Base-by-base conservation (phyloP, 495 filamentous ascomycete species). In the Annulohypoxylon stygium region DNA sequence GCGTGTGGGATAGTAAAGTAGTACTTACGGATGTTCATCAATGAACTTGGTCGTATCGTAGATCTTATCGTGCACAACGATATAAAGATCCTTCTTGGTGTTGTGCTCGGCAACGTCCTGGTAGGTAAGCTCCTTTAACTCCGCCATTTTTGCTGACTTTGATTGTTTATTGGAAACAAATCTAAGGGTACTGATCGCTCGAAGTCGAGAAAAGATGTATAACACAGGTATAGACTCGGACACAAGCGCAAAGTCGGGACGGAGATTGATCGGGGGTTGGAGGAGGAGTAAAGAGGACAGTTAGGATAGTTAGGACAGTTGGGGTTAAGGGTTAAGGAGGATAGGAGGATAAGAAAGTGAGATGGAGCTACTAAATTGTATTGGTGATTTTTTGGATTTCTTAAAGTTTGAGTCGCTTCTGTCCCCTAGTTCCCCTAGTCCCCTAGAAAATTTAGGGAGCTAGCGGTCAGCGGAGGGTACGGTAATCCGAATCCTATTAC, bases 1-100 rank as follows among this genome's bases (percentile, higher is more conserved):
- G 37, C 18, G 10, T 16, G 39, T 43, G 14, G 18, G 43, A 47
- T 9, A 47, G 43, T 47, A 18, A 18, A 30, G 10, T 50, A 57
- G 51, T 34, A 95, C 96, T 83, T 93, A 99, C 95, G 97, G 97
- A 85, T 99, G 97, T 90, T 99, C 97, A 81, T 98, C 95, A 65
- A 98, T 86, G 84, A 99, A 99, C 79, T 88, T 92, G 71, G 88
- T 87, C 75, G 86, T 81, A 80, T 97, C 90, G 88, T 98, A 99
- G 82, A 99, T 91, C 86, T 97, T 95, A 82, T 98, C 95, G 86
- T 98, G 93, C 77, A 98, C 88, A 65, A 98, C 91, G 71, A 98
- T 73, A 84, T 88, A 97, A 54, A 97, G 87, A 79, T 98, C 94
- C 89, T 98, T 98, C 91, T 98, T 98, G 79, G 89, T 90, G 84